Conservation (phyloP, 257 asterid species). For the Voacanga thouarsii region DNA sequence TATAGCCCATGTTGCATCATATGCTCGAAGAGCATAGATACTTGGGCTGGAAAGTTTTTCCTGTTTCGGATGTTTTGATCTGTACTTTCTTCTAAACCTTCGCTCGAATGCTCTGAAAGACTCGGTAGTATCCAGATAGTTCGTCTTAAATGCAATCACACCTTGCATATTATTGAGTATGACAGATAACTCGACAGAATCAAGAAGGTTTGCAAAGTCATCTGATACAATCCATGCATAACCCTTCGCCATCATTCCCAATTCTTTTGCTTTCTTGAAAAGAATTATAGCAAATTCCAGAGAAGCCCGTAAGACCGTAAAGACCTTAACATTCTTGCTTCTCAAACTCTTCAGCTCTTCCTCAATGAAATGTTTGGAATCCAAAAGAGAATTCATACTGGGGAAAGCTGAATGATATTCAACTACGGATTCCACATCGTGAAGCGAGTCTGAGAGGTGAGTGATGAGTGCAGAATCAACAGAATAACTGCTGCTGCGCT, state of each 20-base stretch:
- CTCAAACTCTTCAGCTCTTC: slow-evolving; percentile 31
- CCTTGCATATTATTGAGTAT: slow-evolving; percentile 48
- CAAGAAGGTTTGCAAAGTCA: slow-evolving; percentile 44
- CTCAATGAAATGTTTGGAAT: slow-evolving; percentile 20
- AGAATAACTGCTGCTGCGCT: slow-evolving; percentile 30
- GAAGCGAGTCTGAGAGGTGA: slow-evolving; percentile 41
- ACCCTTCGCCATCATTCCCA: slow-evolving; percentile 57
- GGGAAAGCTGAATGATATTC: slow-evolving; percentile 38
- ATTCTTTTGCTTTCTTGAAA: slow-evolving; percentile 40
- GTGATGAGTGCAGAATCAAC: slow-evolving; percentile 26
- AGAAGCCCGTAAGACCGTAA: slow-evolving; percentile 40
- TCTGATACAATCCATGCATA: slow-evolving; percentile 58
- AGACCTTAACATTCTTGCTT: slow-evolving; percentile 27
- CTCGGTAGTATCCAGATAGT: slow-evolving; percentile 12
- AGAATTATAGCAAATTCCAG: slow-evolving; percentile 40
- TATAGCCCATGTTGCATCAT: slow-evolving; percentile 42
- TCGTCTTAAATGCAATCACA: slow-evolving; percentile 48
- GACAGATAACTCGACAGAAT: slow-evolving; percentile 38
- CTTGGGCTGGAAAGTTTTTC: slow-evolving; percentile 46
- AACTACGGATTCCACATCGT: slow-evolving; percentile 28
- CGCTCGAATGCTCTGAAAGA: slow-evolving; percentile 29
- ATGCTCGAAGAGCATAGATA: slow-evolving; percentile 43
- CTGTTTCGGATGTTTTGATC: slow-evolving; percentile 35
- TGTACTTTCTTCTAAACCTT: slow-evolving; percentile 38
- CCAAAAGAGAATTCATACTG: slow-evolving; percentile 17